phyloP scores from a whole-genome alignment of 768 basidiomycete genomes.

The Panellus pusillus region DNA sequence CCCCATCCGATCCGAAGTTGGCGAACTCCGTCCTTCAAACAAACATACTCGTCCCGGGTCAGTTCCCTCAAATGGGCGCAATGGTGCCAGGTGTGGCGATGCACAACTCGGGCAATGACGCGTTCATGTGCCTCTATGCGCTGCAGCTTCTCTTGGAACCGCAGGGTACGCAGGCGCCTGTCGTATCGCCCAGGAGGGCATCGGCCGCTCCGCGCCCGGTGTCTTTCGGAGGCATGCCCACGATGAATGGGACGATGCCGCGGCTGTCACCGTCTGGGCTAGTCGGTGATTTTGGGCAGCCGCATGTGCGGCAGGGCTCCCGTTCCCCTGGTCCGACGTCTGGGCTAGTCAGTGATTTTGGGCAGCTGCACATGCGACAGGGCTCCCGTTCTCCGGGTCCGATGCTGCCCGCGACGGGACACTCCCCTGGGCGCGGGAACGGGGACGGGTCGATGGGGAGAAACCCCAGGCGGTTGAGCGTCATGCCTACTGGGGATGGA shows the following conservation, averaged over 20 bases:
- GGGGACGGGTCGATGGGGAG: conserved; percentile 14
- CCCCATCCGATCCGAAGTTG: conserved; percentile 24
- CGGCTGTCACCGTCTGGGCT: conserved; percentile 5
- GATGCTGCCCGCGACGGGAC: conserved; percentile 4
- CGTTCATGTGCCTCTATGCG: conserved; percentile 65
- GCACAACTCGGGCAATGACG: conserved; percentile 82
- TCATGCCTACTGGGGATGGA: conserved; percentile 9
- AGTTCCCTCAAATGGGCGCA: conserved; percentile 16
- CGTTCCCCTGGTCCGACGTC: conserved; percentile 10
- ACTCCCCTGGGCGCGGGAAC: conserved; percentile 4
- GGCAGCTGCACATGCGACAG: conserved; percentile 11
- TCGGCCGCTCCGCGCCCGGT: conserved; percentile 3
- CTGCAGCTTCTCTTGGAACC: conserved; percentile 72
- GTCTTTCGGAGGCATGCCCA: background rate
- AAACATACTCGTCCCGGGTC: conserved; percentile 9
- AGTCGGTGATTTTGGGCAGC: conserved; percentile 16
- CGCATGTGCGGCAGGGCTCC: conserved; percentile 11
- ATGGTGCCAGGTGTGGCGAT: conserved; percentile 42
- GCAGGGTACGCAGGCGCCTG: conserved; percentile 37
- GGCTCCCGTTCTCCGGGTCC: conserved; percentile 9
- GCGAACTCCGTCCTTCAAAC: conserved; percentile 15
- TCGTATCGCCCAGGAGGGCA: conserved; percentile 27
- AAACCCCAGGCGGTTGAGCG: conserved; percentile 17
- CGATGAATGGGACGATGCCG: background rate
- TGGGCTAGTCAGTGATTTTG: too few species aligned